A percentile compares a stretch with the other conserved stretches of the same genome.
Evolutionary conservation across 2,329 filamentous ascomycete species (phyloP).

Genomic region (Sphaerulina vaccinii): DNA sequence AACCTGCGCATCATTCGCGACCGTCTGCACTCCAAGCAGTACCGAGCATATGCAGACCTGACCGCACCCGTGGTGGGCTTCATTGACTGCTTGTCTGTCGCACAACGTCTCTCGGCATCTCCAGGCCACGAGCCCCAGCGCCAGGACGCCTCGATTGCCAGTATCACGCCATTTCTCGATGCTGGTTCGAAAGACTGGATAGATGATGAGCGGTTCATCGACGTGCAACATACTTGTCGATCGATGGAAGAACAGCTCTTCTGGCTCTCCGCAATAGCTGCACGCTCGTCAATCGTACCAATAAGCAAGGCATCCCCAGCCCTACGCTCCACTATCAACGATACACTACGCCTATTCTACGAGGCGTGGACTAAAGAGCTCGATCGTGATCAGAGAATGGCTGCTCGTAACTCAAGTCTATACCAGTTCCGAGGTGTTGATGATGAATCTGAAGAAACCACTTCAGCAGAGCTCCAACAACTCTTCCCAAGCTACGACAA

Average conservation of each 20-base stretch:
- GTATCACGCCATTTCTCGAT: slow-evolving; percentile 28
- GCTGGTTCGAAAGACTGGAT: slow-evolving; percentile 25
- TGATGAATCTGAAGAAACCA: slow-evolving; percentile 72
- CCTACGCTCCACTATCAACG: slow-evolving; percentile 55
- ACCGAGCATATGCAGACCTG: slow-evolving; percentile 81
- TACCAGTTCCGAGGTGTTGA: slow-evolving; percentile 80
- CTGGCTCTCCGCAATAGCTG: slow-evolving; percentile 27
- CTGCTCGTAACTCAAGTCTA: slow-evolving; percentile 70
- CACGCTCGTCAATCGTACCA: slow-evolving; percentile 19
- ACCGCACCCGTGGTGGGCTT: slow-evolving; percentile 75
- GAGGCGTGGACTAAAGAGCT: slow-evolving; percentile 77
- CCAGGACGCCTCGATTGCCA: neutral
- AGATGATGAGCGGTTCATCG: slow-evolving; percentile 26
- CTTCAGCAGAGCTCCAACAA: slow-evolving; percentile 71
- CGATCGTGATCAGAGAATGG: slow-evolving; percentile 70
- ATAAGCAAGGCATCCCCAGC: slow-evolving; percentile 13
- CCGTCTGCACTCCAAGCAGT: slow-evolving; percentile 67
- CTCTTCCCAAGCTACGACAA: slow-evolving; percentile 78
- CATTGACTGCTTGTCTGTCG: slow-evolving; percentile 64
- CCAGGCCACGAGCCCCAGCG: neutral
- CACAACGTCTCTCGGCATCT: slow-evolving; percentile 20
- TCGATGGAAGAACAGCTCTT: slow-evolving; percentile 27
- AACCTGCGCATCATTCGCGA: slow-evolving; percentile 60
- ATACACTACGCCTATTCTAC: slow-evolving; percentile 71
- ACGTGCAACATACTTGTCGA: slow-evolving; percentile 14